Evolutionary conservation across 495 filamentous ascomycete species (phyloP), one percentile per base, ranked within the genome.

Genomic region (Penicillium steckii): DNA sequence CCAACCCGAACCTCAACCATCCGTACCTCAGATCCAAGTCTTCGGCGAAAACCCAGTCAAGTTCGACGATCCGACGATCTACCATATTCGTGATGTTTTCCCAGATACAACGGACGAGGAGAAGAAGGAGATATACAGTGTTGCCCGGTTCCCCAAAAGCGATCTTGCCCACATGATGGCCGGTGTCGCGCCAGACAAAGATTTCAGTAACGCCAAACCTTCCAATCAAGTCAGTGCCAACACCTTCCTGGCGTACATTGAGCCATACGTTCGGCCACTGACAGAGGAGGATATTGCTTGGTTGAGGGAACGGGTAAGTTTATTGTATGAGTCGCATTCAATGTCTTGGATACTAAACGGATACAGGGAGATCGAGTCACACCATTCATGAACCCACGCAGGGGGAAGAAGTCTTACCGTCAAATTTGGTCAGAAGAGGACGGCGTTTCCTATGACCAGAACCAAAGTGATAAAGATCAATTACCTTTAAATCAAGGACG

Each of bases 271-370:
- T 51, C 88, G 95, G 2, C 85, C 87, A 0, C 86, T 95, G 55
- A 90, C 84, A 12, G 95, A 99, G 64, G 95, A 99, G 64, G 94
- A 99, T 66, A 84, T 96, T 37, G 91, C 90, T 1, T 99, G 96
- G 67, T 70, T 99, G 21, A 85, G 89, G 56, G 94, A 99, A 68
- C 80, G 89, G 48, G 80, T 81, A 53, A 64, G 73, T 42, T 21
- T 17, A 41, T 13, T 4, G 19, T 2, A 12, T 13, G 7, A 12
- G 18, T 22, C n/a, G 8, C 1, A 17, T 24, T 12, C 38, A 41
- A 41, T 6, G 15, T 22, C 3, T 13, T 29, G 25, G 7, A 10
- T 27, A 15, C 48, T 64, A 30, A 66, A 59, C n/a, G n/a, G 29
- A 8, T 44, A 18, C 40, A 82, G 74, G 91, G 91, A 43, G 91